phyloP scores from a whole-genome alignment of 2,329 filamentous ascomycete genomes.

The Raffaelea ambrosiae region DNA sequence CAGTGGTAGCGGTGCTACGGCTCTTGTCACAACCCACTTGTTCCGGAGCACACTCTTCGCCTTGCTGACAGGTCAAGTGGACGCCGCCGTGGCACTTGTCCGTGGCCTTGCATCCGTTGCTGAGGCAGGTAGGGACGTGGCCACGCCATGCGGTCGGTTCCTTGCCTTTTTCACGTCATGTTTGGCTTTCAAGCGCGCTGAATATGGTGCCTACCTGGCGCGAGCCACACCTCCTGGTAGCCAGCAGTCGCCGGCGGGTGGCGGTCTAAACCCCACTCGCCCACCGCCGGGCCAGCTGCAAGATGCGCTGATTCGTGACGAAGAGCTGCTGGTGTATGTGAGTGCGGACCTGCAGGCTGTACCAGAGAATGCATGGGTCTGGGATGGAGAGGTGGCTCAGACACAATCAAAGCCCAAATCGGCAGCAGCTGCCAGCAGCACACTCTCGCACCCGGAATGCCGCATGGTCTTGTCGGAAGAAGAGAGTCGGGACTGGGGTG shows the following conservation, averaged over 20 bases:
- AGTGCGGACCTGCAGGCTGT: conserved; percentile 79
- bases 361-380: conserved; percentile 74
- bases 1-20: conserved; percentile 46
- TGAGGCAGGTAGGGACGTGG: conserved; percentile 47
- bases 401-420: conserved; percentile 15
- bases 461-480: conserved; percentile 45
- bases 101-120: conserved; percentile 64
- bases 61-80: conserved; percentile 64
- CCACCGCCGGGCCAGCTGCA: conserved; percentile 18
- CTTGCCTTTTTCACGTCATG: conserved; percentile 70
- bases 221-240: conserved; percentile 20
- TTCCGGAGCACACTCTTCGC: conserved; percentile 82
- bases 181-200: conserved; percentile 45
- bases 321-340: conserved; percentile 80
- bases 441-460: conserved; percentile 35
- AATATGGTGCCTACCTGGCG: conserved; percentile 26
- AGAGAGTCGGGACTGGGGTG: conserved; percentile 63
- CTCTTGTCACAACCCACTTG: conserved; percentile 71
- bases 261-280: conserved; percentile 16
- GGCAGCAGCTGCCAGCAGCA: conserved; percentile 20
- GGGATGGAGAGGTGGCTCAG: conserved; percentile 48
- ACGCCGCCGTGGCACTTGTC: conserved; percentile 64
- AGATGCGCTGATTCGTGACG: conserved; percentile 50
- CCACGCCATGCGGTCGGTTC: conserved; percentile 64
- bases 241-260: conserved; percentile 2